Percentiles rank a stretch among this genome's conserved stretches.
Evolutionary conservation across 306 rosid species (phyloP).

Genomic region (Mimosa pudica): DNA sequence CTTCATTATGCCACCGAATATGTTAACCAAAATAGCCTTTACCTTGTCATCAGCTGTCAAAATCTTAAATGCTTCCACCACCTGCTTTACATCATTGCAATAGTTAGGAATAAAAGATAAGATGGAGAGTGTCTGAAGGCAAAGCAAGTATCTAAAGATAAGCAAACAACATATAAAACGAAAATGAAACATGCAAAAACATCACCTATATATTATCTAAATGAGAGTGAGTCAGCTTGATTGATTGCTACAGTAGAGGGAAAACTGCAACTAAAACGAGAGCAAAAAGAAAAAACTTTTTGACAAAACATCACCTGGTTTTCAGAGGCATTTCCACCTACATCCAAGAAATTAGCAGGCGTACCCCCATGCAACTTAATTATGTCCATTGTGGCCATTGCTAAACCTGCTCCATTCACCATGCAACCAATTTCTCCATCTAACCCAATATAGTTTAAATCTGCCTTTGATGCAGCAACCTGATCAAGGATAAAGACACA

Average conservation of each 20-base stretch:
- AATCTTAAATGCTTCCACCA: conserved; percentile 93
- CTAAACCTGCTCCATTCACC: conserved; percentile 99
- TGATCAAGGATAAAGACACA: conserved; percentile 45
- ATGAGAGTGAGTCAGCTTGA: neutral
- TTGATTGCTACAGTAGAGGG: neutral
- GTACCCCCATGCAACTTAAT: conserved; percentile 97
- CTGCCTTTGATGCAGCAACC: conserved; percentile 96
- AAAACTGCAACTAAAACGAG: conserved; percentile 21
- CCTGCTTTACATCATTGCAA: conserved; percentile 55
- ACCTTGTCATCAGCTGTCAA: conserved; percentile 96
- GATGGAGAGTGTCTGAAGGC: conserved; percentile 9
- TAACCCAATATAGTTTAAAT: conserved; percentile 90
- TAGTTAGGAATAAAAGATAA: conserved; percentile 22
- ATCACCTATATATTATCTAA: conserved; percentile 13
- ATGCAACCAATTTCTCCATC: conserved; percentile 99
- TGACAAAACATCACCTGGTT: conserved; percentile 68
- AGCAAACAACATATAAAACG: neutral
- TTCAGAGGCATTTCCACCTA: conserved; percentile 98
- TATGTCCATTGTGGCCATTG: conserved; percentile 99
- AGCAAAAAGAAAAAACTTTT: neutral
- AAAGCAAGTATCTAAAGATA: neutral
- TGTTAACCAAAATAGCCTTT: conserved; percentile 95
- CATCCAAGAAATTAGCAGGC: conserved; percentile 98
- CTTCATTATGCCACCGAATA: conserved; percentile 99
- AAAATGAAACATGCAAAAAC: neutral